Evolutionary conservation across 1,139 yeast genomes (phyloP).

Genomic region (Candida neerlandica): DNA sequence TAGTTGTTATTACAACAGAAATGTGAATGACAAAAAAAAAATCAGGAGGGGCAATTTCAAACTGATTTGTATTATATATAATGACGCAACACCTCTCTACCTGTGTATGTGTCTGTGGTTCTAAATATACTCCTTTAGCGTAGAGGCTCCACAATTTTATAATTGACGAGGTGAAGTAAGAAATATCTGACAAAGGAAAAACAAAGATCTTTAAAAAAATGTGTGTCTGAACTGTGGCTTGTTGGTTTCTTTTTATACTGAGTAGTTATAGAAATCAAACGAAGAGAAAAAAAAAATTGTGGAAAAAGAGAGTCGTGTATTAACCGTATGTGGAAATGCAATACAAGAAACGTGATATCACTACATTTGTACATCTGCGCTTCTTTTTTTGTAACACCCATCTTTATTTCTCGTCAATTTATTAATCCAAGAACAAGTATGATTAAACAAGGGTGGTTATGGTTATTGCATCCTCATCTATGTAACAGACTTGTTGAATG

Average conservation of each 20-base stretch:
- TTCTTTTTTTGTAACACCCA: background rate
- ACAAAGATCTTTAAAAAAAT: background rate
- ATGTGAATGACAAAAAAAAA: background rate
- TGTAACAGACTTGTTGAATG: too few relatives aligned
- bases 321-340: background rate
- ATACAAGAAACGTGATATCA: constrained; percentile 1
- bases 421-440: too few relatives aligned
- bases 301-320: background rate
- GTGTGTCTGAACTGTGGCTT: background rate
- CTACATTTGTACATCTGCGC: background rate
- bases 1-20: constrained; percentile 2
- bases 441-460: too few relatives aligned
- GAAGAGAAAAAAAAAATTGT: background rate
- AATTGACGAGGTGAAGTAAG: background rate
- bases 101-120: too few relatives aligned
- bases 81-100: too few relatives aligned
- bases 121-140: too few relatives aligned
- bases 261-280: background rate
- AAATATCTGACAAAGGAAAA: background rate
- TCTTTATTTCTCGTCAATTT: background rate
- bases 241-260: background rate
- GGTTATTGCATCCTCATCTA: too few relatives aligned
- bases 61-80: background rate
- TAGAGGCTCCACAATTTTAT: background rate
- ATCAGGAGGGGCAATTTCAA: background rate